These are phyloP conservation scores for Potentilla sterilis DNA, from an alignment of 306 rosid species.

Conservation along the genomic window DNA sequence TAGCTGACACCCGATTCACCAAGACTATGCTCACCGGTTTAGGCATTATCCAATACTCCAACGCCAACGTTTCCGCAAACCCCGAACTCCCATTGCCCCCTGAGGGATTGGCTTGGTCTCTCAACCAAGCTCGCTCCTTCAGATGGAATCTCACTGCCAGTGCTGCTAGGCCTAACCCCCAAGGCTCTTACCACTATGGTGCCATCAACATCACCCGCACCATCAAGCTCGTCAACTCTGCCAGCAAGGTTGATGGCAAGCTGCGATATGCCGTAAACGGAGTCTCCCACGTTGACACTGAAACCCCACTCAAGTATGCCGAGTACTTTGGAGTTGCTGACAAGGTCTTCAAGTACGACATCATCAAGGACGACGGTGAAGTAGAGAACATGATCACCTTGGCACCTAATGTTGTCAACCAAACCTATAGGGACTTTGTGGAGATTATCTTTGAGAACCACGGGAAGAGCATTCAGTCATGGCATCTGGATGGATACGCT, in stretches of 20 bases:
- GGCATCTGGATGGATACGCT: slow-evolving; percentile 51
- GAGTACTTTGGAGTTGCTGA: slow-evolving; percentile 38
- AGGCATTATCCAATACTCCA: slow-evolving; percentile 43
- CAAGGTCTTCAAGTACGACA: slow-evolving; percentile 46
- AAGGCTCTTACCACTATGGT: slow-evolving; percentile 66
- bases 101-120: slow-evolving; percentile 64
- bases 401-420: slow-evolving; percentile 37
- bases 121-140: slow-evolving; percentile 59
- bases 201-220: slow-evolving; percentile 56
- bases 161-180: slow-evolving; percentile 83
- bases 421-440: slow-evolving; percentile 37
- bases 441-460: slow-evolving; percentile 66
- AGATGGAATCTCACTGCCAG: slow-evolving; percentile 72
- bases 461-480: slow-evolving; percentile 58
- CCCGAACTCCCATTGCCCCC: slow-evolving; percentile 46
- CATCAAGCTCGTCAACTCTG: slow-evolving; percentile 43
- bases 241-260: slow-evolving; percentile 35
- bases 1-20: slow-evolving; percentile 60
- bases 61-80: slow-evolving; percentile 46
- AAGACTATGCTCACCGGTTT: slow-evolving; percentile 26
- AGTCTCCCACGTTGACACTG: slow-evolving; percentile 41
- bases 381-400: background rate
- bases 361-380: slow-evolving; percentile 9
- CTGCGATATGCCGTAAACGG: slow-evolving; percentile 65
- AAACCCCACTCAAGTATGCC: slow-evolving; percentile 60